Percentiles rank a stretch among this genome's conserved stretches.
These are phyloP conservation scores for Globisporangium takayamanum DNA, from an alignment of 352 stramenopile genomes.

Conservation along the genomic window DNA sequence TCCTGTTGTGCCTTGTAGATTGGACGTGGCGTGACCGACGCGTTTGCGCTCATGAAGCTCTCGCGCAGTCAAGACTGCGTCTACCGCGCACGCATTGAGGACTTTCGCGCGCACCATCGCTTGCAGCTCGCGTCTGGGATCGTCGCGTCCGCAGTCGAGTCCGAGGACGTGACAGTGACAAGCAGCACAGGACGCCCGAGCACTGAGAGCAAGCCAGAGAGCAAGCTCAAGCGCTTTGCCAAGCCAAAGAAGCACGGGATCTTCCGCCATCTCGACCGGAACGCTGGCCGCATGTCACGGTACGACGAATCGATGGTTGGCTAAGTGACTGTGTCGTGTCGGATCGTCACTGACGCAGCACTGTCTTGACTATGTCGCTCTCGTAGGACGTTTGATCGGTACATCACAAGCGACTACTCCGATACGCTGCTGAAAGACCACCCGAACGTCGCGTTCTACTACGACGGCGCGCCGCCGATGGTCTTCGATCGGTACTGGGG, in stretches of 20 bases:
- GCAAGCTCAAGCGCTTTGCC: conserved; percentile 46
- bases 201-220: conserved; percentile 36
- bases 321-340: background rate
- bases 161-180: conserved; percentile 22
- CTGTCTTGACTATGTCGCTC: conserved; percentile 1
- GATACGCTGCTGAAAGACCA: conserved; percentile 50
- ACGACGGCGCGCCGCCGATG: conserved; percentile 29
- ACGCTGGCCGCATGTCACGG: conserved; percentile 36
- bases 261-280: conserved; percentile 54
- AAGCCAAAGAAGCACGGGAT: conserved; percentile 54
- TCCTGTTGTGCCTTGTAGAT: conserved; percentile 25
- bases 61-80: conserved; percentile 63
- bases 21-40: conserved; percentile 42
- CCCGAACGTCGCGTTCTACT: conserved; percentile 52
- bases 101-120: conserved; percentile 79
- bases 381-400: conserved; percentile 61
- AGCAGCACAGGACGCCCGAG: conserved; percentile 27
- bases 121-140: conserved; percentile 76
- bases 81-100: conserved; percentile 63
- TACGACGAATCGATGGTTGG: conserved; percentile 15
- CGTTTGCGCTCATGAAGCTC: conserved; percentile 37
- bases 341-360: background rate
- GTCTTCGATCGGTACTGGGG: conserved; percentile 62
- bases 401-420: conserved; percentile 53
- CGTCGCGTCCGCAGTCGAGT: conserved; percentile 57